Conservation (phyloP, 2,329 filamentous ascomycete genomes). For the Botryotinia narcissicola region DNA sequence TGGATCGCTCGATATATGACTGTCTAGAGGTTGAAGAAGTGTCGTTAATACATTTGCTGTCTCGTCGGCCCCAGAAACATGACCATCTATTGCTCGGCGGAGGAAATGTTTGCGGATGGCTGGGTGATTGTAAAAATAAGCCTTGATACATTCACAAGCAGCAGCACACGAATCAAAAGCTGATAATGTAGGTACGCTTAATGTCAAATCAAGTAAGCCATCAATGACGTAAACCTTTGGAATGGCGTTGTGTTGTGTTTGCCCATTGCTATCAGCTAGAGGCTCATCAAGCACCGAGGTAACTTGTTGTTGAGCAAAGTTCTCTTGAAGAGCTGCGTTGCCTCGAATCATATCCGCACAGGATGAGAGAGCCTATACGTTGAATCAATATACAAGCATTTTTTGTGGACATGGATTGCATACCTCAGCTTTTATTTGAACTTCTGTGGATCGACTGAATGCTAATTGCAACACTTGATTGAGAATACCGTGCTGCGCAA, state of each 20-base stretch:
- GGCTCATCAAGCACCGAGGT: conserved; percentile 52
- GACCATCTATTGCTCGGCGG: conserved; percentile 82
- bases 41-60: conserved; percentile 86
- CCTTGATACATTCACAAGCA: conserved; percentile 86
- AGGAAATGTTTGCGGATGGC: conserved; percentile 85
- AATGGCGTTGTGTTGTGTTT: conserved; percentile 49
- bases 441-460: conserved; percentile 70
- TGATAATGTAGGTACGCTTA: conserved; percentile 64
- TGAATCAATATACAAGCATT: conserved; percentile 24
- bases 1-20: conserved; percentile 67
- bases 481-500: conserved; percentile 79
- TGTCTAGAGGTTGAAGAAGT: conserved; percentile 65
- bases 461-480: conserved; percentile 78
- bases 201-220: conserved; percentile 77
- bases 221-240: conserved; percentile 85
- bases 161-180: conserved; percentile 80
- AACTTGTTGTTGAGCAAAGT: conserved; percentile 84
- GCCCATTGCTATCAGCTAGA: conserved; percentile 40
- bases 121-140: conserved; percentile 81
- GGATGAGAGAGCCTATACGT: conserved; percentile 67
- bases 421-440: conserved; percentile 80
- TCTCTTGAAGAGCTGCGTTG: conserved; percentile 78
- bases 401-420: conserved; percentile 18
- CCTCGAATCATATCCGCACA: conserved; percentile 86
- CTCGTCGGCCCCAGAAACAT: conserved; percentile 72